These are phyloP conservation scores for Boletellus ananiceps DNA, from an alignment of 768 basidiomycete genomes.

Conservation along the genomic window DNA sequence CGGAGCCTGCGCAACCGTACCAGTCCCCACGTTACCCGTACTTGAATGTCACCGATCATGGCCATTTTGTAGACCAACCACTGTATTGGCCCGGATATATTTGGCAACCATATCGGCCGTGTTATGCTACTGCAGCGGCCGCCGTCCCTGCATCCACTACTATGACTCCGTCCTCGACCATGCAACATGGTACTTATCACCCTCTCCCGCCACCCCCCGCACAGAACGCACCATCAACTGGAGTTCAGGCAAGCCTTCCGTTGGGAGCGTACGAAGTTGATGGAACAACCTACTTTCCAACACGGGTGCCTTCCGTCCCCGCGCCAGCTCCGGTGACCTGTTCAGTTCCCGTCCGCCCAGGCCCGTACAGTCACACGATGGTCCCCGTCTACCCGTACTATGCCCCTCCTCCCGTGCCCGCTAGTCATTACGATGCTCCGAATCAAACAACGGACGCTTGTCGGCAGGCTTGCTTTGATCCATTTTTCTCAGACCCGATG, in stretches of 20 bases:
- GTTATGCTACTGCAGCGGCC: conserved; percentile 26
- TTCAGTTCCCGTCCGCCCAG: conserved; percentile 4
- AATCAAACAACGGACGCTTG: background rate
- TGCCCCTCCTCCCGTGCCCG: conserved; percentile 3
- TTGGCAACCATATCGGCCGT: conserved; percentile 20
- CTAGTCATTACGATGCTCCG: conserved; percentile 1
- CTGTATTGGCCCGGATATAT: conserved; percentile 14
- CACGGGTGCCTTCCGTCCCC: background rate
- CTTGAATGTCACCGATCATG: background rate
- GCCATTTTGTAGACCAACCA: conserved; percentile 8
- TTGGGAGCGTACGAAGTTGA: conserved; percentile 20
- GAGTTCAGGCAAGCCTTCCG: conserved; percentile 7
- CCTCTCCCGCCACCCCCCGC: background rate
- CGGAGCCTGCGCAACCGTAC: conserved; percentile 30
- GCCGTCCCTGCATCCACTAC: background rate
- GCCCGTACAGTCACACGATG: conserved; percentile 5
- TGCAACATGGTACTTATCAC: conserved; percentile 2
- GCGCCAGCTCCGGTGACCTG: conserved; percentile 5
- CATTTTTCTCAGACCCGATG: conserved; percentile 19
- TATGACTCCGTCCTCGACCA: background rate
- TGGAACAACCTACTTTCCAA: conserved; percentile 30
- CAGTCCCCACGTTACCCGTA: conserved; percentile 15
- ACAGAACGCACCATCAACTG: background rate
- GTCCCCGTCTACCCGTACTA: conserved; percentile 9
- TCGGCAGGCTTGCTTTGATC: conserved; percentile 13